These are phyloP conservation scores for Xylaria arbuscula DNA, from an alignment of 2,329 filamentous ascomycete genomes.

Conservation along the genomic window DNA sequence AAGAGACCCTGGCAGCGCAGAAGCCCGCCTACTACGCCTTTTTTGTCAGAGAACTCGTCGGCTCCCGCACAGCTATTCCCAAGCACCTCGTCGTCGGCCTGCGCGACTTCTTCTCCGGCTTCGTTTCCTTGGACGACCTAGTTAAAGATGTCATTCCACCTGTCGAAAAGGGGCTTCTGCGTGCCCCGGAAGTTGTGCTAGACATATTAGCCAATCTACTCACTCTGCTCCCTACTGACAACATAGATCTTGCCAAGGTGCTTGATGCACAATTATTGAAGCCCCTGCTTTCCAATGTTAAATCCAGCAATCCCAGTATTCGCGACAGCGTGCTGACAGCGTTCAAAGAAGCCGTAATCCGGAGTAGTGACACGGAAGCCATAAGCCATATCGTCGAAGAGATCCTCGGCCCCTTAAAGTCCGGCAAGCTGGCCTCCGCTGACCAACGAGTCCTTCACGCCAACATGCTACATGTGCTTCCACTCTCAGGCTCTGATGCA, in stretches of 20 bases:
- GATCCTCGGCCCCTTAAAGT: constrained; percentile 80
- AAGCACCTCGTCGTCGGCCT: constrained; percentile 78
- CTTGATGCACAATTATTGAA: constrained; percentile 81
- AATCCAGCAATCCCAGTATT: constrained; percentile 85
- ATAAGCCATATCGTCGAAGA: constrained; percentile 80
- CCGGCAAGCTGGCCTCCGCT: constrained; percentile 82
- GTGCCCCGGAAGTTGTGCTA: constrained; percentile 90
- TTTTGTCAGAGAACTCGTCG: constrained; percentile 85
- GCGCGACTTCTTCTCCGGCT: constrained; percentile 83
- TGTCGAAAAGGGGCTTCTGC: constrained; percentile 87
- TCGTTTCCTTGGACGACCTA: constrained; percentile 78
- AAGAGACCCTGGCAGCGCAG: constrained; percentile 69
- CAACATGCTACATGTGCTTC: constrained; percentile 78
- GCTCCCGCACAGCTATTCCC: constrained; percentile 78
- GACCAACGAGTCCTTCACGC: constrained; percentile 88
- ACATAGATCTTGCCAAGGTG: constrained; percentile 80
- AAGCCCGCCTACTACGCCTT: constrained; percentile 83
- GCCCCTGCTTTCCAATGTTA: constrained; percentile 87
- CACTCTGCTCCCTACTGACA: constrained; percentile 70
- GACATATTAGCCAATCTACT: constrained; percentile 81
- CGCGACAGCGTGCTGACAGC: constrained; percentile 79
- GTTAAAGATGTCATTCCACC: constrained; percentile 80
- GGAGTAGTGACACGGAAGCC: constrained; percentile 60
- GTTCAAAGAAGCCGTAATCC: constrained; percentile 73
- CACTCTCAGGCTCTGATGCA: constrained; percentile 70